Conservation (phyloP, 2,329 filamentous ascomycete species). For the Corinectria fuckeliana region DNA sequence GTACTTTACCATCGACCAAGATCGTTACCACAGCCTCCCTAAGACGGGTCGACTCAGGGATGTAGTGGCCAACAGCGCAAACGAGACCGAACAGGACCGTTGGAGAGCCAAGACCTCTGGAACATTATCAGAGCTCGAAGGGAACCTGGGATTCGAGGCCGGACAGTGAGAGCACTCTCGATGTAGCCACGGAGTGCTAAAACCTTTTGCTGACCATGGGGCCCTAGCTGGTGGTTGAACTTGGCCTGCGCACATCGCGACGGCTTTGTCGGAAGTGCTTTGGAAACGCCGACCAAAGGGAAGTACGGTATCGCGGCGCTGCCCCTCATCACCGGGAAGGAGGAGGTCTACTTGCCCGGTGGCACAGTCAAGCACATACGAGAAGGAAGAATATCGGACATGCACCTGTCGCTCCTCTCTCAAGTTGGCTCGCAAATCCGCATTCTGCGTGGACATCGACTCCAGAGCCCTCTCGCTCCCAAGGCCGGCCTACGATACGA, state of each 20-base stretch:
- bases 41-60: constrained; percentile 49
- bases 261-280: constrained; percentile 55
- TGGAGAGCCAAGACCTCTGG: constrained; percentile 47
- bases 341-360: constrained; percentile 47
- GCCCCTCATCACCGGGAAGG: constrained; percentile 59
- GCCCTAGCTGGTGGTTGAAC: constrained; percentile 64
- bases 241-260: constrained; percentile 62
- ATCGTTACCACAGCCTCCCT: constrained; percentile 46
- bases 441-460: constrained; percentile 57
- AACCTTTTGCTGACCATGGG: constrained; percentile 25
- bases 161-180: constrained; percentile 53
- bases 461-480: constrained; percentile 60
- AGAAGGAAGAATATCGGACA: constrained; percentile 51
- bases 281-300: constrained; percentile 54
- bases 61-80: constrained; percentile 46
- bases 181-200: neutral
- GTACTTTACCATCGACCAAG: constrained; percentile 54
- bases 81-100: constrained; percentile 40
- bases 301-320: constrained; percentile 54
- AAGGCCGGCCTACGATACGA: constrained; percentile 62
- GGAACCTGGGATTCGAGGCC: constrained; percentile 50
- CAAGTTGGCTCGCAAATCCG: constrained; percentile 58
- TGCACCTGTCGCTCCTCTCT: constrained; percentile 56
- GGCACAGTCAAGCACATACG: constrained; percentile 52
- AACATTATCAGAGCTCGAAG: constrained; percentile 49